Evolutionary conservation across 371 early-diverging fungal genomes (phyloP), one percentile per base, ranked within the genome.

Genomic region (Mucor piriformis): DNA sequence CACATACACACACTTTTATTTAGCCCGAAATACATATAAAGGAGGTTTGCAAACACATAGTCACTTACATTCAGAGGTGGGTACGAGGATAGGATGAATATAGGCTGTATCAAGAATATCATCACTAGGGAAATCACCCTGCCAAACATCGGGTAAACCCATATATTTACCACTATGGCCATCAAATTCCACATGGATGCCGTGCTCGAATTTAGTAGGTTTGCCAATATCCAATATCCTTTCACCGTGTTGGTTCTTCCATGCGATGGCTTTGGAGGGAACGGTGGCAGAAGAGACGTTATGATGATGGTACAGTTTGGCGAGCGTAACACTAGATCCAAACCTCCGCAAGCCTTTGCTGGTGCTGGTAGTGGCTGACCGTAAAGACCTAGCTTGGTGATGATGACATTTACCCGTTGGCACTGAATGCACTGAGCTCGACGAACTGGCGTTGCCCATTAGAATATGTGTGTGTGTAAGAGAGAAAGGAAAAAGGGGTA

Each of bases 61-160:
- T n/a, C 12, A n/a, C 18, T 42, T 50, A 51, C 40, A 20, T 47
- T 42, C 56, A 47, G 23, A 47, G 24, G 20, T 27, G 49, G 83
- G 83, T 16, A 83, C 81, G 35, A 83, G 73, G 55, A 71, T 73
- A n/a, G 83, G 83, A 40, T 75, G 76, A 56, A 83, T 73, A 49
- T 67, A 77, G 18, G 72, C 67, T 25, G 83, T 83, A 57, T 83
- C 78, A 24, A 83, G 57, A 12, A 81, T 69, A 62, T 81, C 81
- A 62, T 83, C 83, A 32, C 78, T 79, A 7, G 80, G 81, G 15
- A 83, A 69, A 24, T 68, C 70, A 40, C 65, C 67, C 57, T 77
- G 75, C 83, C 83, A 83, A 13, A 83, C 83, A 56, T 83, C 83
- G 18, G 83, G 83, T 40, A 83, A 60, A 6, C 83, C 77, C 81